Evolutionary conservation across 129 eudicot species (phyloP).

Genomic region (Chrysanthemum lavandulifolium): DNA sequence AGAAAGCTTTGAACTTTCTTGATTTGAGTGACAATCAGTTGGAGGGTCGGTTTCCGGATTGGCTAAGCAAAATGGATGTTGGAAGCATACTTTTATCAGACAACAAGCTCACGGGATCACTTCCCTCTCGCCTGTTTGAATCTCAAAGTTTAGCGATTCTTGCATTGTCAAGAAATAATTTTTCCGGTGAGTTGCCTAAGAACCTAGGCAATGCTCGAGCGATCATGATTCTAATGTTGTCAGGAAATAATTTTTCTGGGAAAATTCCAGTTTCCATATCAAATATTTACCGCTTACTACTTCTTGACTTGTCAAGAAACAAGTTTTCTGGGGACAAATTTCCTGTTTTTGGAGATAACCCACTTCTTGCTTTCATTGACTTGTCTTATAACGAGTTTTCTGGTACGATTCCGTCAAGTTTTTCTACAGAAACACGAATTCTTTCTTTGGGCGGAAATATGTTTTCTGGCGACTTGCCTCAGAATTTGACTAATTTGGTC

Average conservation of each 20-base stretch:
- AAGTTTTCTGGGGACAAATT: slow-evolving; percentile 42
- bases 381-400: slow-evolving; percentile 49
- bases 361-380: slow-evolving; percentile 52
- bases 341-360: slow-evolving; percentile 47
- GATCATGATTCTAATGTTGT: slow-evolving; percentile 53
- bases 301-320: slow-evolving; percentile 60
- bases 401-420: slow-evolving; percentile 44
- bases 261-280: slow-evolving; percentile 51
- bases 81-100: slow-evolving; percentile 54
- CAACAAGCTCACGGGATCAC: slow-evolving; percentile 44
- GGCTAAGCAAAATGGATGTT: slow-evolving; percentile 60
- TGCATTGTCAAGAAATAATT: slow-evolving; percentile 55
- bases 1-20: slow-evolving; percentile 39
- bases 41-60: slow-evolving; percentile 45
- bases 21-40: slow-evolving; percentile 49
- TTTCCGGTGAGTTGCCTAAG: slow-evolving; percentile 53
- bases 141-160: slow-evolving; percentile 45
- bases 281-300: slow-evolving; percentile 44
- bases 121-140: slow-evolving; percentile 50
- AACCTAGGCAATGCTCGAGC: slow-evolving; percentile 51
- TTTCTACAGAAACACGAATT: slow-evolving; percentile 38
- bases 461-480: slow-evolving; percentile 50
- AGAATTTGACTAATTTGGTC: slow-evolving; percentile 41
- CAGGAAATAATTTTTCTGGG: slow-evolving; percentile 53
- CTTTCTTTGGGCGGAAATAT: slow-evolving; percentile 51